Evolutionary conservation across 2,329 filamentous ascomycete genomes (phyloP).

Genomic region (Phaeosphaeria sp.): DNA sequence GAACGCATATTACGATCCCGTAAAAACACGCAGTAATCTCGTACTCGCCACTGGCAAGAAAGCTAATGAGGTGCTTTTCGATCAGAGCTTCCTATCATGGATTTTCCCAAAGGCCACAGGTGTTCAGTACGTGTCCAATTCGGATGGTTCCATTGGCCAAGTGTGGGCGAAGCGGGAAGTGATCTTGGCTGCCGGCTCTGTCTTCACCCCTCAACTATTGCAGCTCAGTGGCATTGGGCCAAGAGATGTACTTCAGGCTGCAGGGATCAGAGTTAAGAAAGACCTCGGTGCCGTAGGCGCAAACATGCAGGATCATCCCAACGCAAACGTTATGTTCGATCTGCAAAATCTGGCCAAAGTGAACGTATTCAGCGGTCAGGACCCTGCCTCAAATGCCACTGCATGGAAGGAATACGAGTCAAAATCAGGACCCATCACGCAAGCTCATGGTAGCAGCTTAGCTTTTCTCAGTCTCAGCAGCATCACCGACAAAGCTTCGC

Average conservation of each 20-base stretch:
- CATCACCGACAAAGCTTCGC: constrained; percentile 21
- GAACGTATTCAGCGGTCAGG: constrained; percentile 24
- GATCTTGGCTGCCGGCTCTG: constrained; percentile 64
- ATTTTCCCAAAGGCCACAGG: constrained; percentile 23
- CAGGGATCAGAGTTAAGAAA: constrained; percentile 31
- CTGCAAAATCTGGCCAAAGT: constrained; percentile 28
- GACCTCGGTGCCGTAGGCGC: constrained; percentile 38
- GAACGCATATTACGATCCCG: constrained; percentile 32
- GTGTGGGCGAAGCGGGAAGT: constrained; percentile 55
- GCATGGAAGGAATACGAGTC: constrained; percentile 36
- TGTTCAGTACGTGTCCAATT: constrained; percentile 26
- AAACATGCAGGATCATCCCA: constrained; percentile 44
- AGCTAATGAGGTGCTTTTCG: constrained; percentile 35
- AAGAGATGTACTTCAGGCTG: constrained; percentile 24
- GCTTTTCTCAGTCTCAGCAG: constrained; percentile 27
- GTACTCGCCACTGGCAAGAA: constrained; percentile 27
- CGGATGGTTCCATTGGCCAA: constrained; percentile 21
- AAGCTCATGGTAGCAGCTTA: constrained; percentile 31
- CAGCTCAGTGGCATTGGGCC: constrained; percentile 41
- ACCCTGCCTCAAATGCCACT: constrained; percentile 33
- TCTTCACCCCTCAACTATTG: constrained; percentile 63
- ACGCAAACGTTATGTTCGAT: constrained; percentile 26
- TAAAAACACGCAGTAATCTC: constrained; percentile 29
- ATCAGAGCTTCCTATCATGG: constrained; percentile 15
- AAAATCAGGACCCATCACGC: constrained; percentile 35